Evolutionary conservation across 2,329 filamentous ascomycete genomes (phyloP).

Genomic region (Scedosporium dehoogii): DNA sequence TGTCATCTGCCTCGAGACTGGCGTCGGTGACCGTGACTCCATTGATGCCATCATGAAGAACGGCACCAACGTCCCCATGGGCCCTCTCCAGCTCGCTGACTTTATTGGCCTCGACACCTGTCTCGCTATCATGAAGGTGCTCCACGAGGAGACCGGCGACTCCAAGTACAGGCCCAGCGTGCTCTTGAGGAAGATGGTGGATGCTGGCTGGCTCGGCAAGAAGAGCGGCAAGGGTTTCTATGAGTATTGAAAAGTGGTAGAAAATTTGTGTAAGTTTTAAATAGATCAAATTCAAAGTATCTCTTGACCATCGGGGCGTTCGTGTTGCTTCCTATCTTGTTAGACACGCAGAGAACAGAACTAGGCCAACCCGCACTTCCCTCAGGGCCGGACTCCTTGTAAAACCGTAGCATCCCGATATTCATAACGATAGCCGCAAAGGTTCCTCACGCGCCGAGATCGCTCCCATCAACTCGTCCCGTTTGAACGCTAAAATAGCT

Average conservation of each 20-base stretch:
- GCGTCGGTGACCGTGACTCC: conserved; percentile 76
- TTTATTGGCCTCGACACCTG: conserved; percentile 98
- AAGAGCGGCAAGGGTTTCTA: conserved; percentile 97
- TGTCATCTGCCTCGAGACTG: conserved; percentile 89
- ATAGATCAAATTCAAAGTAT: neutral
- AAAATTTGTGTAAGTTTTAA: conserved; percentile 3
- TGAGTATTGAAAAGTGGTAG: conserved; percentile 50
- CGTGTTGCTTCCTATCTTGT: neutral
- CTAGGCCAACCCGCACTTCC: too few relatives aligned
- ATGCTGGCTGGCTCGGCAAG: conserved; percentile 95
- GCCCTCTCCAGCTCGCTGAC: conserved; percentile 83
- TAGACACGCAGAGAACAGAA: neutral
- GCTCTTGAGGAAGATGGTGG: conserved; percentile 86
- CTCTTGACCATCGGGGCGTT: neutral
- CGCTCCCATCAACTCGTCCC: too few relatives aligned
- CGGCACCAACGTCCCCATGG: conserved; percentile 97
- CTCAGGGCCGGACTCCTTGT: too few relatives aligned
- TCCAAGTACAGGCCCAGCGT: conserved; percentile 91
- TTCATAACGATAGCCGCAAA: too few relatives aligned
- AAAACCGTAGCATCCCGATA: too few relatives aligned
- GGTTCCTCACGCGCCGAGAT: too few relatives aligned
- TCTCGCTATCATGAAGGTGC: conserved; percentile 90
- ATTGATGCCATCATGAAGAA: conserved; percentile 99
- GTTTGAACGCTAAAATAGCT: too few relatives aligned
- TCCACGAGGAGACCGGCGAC: conserved; percentile 86